Evolutionary conservation across 805 yeast genomes (phyloP), one percentile per base, ranked within the genome.

Genomic region (Blastobotrys americana): DNA sequence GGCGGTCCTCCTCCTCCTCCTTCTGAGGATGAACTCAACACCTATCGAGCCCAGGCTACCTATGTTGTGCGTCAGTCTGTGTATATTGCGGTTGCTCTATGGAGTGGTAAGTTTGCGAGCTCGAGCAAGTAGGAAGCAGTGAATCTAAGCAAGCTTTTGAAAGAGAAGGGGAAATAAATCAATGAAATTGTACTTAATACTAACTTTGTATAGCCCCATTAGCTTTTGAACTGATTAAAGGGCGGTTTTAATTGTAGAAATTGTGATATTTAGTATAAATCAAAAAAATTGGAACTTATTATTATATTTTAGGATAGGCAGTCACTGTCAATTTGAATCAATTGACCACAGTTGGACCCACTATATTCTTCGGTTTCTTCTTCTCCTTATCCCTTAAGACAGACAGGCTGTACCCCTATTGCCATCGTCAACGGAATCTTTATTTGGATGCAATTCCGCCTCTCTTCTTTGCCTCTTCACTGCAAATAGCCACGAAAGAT

Each of bases 1-100:
- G 66, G 67, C 46, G 69, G 63, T 44, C 55, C 56, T 37, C 63
- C 63, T 19, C 66, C 66, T 37, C 66, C 65, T 50, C 67, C 68
- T 25, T 53, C 63, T 40, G 59, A 61, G 42, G 70, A 65, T 45
- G 69, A 65, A 51, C 56, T 67, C 38, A 53, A 57, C 22, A 56
- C 54, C 19, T 59, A 53, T 51, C 57, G 55, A 41, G 55, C 49
- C 19, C 56, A 55, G 53, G 60, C 66, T 21, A 46, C 50, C 44
- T 52, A 53, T 45, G 56, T 56, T 27, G 53, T 67, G 39, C 39
- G 50, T 41, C 56, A 57, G 44, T 58, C 67, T 34, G 50, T 61
- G 28, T 56, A 52, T 46, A 45, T 57, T 19, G 69, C 67, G 22
- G 64, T 57, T 28, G 67, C 65, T n/a, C 57, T 67, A 31, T 67